A percentile compares a stretch with the other conserved stretches of the same genome.
Evolutionary conservation across 2,329 filamentous ascomycete species (phyloP).

Genomic region (Pestalotiopsis fici): DNA sequence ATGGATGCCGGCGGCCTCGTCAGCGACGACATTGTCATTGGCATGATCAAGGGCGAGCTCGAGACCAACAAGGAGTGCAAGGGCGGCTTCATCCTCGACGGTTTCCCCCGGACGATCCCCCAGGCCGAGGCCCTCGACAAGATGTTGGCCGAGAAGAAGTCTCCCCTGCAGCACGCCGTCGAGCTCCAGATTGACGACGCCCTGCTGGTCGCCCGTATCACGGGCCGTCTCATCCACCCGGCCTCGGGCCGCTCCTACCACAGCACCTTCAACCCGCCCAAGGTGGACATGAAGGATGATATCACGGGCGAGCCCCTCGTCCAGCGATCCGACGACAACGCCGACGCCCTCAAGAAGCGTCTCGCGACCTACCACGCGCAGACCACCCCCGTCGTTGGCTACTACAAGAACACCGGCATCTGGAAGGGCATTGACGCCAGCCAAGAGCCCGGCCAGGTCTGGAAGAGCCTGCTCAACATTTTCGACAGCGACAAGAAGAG

Average conservation of each 20-base stretch:
- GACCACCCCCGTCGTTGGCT: slow-evolving; percentile 87
- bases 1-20: slow-evolving; percentile 98
- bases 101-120: slow-evolving; percentile 94
- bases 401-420: slow-evolving; percentile 97
- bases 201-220: slow-evolving; percentile 93
- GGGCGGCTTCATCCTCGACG: slow-evolving; percentile 98
- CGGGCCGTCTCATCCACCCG: slow-evolving; percentile 91
- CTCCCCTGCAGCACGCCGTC: slow-evolving; percentile 90
- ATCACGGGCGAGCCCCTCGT: slow-evolving; percentile 94
- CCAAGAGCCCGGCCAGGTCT: slow-evolving; percentile 93
- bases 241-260: slow-evolving; percentile 97
- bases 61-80: slow-evolving; percentile 93
- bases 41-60: slow-evolving; percentile 98
- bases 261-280: slow-evolving; percentile 98
- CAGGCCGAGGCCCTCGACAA: slow-evolving; percentile 93
- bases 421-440: slow-evolving; percentile 95
- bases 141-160: slow-evolving; percentile 79
- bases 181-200: slow-evolving; percentile 97
- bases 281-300: slow-evolving; percentile 92
- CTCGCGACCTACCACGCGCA: slow-evolving; percentile 91
- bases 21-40: slow-evolving; percentile 98
- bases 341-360: slow-evolving; percentile 92
- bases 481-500: slow-evolving; percentile 68
- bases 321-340: slow-evolving; percentile 96
- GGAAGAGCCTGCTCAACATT: slow-evolving; percentile 87